Conservation (phyloP, 2,329 filamentous ascomycete genomes). For the Aspergillus chevalieri region DNA sequence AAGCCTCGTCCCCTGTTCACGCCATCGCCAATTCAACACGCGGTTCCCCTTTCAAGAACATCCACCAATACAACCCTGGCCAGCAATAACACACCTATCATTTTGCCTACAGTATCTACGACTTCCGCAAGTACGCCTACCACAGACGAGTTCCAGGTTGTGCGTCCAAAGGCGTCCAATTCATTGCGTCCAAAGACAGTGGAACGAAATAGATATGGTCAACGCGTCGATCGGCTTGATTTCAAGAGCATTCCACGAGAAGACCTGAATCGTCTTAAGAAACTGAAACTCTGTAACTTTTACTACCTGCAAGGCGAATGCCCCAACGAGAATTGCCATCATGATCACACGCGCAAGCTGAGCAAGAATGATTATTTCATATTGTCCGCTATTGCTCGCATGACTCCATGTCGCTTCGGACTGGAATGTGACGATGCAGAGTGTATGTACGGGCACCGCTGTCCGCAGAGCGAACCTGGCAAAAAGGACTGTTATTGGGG, state of each 20-base stretch:
- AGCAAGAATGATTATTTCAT: slow-evolving; percentile 48
- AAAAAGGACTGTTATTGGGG: slow-evolving; percentile 53
- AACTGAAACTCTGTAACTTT: slow-evolving; percentile 58
- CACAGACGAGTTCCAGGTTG: slow-evolving; percentile 33
- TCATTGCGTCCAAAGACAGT: slow-evolving; percentile 33
- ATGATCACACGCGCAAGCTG: slow-evolving; percentile 51
- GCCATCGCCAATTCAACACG: slow-evolving; percentile 31
- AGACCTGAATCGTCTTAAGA: slow-evolving; percentile 55
- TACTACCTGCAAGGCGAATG: slow-evolving; percentile 55
- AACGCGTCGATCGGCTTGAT: slow-evolving; percentile 52
- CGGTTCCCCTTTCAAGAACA: slow-evolving; percentile 26
- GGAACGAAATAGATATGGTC: slow-evolving; percentile 53
- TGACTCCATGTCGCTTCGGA: slow-evolving; percentile 57
- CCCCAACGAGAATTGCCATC: slow-evolving; percentile 49
- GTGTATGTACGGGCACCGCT: slow-evolving; percentile 61
- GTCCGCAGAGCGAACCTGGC: slow-evolving; percentile 49
- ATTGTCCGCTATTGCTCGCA: slow-evolving; percentile 55
- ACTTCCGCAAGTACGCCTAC: slow-evolving; percentile 32
- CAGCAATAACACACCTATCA: slow-evolving; percentile 21
- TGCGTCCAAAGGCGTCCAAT: slow-evolving; percentile 29
- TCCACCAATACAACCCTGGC: slow-evolving; percentile 37
- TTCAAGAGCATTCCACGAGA: slow-evolving; percentile 48
- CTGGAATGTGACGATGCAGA: slow-evolving; percentile 52
- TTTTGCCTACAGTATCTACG: slow-evolving; percentile 21
- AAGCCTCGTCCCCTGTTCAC: slow-evolving; percentile 26